Evolutionary conservation across 352 stramenopile species (phyloP), one percentile per base, ranked within the genome.

Genomic region (Globisporangium echinulatum): DNA sequence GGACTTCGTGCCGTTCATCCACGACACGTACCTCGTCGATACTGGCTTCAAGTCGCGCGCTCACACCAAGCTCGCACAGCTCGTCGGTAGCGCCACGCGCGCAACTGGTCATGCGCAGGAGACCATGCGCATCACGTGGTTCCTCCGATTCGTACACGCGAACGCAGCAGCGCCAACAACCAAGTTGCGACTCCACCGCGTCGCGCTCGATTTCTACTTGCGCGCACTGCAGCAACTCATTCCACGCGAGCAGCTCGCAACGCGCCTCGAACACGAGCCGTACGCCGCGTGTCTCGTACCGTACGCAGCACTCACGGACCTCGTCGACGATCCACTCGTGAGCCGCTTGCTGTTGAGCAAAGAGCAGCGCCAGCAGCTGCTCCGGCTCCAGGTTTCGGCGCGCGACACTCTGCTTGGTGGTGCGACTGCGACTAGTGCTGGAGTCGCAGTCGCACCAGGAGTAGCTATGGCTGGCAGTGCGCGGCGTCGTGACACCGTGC

Each of bases 201-300:
- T 79, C 4, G 77, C 74, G 6, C 59, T 81, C 1, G 76, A 85
- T 44, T 87, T 92, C 42, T 92, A 84, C 39, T 58, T 87, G 15
- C 43, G 74, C 5, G 63, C 60, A 11, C 63, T 87, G 6, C 69
- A 85, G 37, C 71, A 69, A n/a, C 63, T 90, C 11, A 72, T 82
- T 15, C 70, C 74, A 33, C 49, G 43, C 33, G 69, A 70, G 33
- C 66, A 88, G 10, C 59, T 88, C 13, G 50, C 69, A 43, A 56
- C 67, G 19, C 65, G 64, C 2, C 61, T 90, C 0, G 79, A 81
- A 47, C 72, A 87, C 42, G 74, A 78, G 42, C 71, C 78, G 11
- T 72, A 72, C 14, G 44, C 70, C 33, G 67, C 69, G 37, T 88
- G 74, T 19, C 69, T 74, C 13, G 70, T 92, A 38, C 55, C 72